These are phyloP conservation scores for Cruciata laevipes DNA, from an alignment of 257 asterid genomes.

Conservation along the genomic window DNA sequence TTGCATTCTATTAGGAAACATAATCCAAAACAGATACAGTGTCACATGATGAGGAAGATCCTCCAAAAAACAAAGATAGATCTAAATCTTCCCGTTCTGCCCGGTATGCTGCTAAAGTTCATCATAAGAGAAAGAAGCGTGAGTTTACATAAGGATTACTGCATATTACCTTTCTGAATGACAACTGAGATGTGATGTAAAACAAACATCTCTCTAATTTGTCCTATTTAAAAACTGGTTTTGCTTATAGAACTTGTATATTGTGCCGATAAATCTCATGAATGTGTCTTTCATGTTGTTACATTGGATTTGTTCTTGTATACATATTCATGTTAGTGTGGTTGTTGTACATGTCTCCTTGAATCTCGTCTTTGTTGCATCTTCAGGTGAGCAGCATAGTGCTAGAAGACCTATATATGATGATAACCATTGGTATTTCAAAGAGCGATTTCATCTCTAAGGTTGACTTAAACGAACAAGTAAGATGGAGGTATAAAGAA, in stretches of 20 bases:
- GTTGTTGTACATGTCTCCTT: neutral
- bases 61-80: conserved; percentile 39
- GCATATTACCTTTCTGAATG: neutral
- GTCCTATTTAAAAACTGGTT: neutral
- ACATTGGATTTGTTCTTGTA: conserved; percentile 1
- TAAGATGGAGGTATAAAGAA: conserved; percentile 28
- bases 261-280: neutral
- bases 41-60: conserved; percentile 33
- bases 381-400: conserved; percentile 59
- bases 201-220: no score
- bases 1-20: conserved; percentile 24
- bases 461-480: conserved; percentile 39
- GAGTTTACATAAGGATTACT: conserved; percentile 26
- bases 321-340: conserved; percentile 44
- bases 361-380: conserved; percentile 7
- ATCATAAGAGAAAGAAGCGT: conserved; percentile 50
- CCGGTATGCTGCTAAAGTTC: conserved; percentile 39
- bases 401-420: no score
- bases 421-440: conserved; percentile 35
- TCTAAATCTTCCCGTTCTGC: conserved; percentile 33
- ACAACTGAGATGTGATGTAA: no score
- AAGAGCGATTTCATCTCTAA: conserved; percentile 24
- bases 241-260: neutral
- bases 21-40: conserved; percentile 28
- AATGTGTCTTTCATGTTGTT: neutral